phyloP scores from a whole-genome alignment of 352 stramenopile species.

The Phytophthora cryptogea region DNA sequence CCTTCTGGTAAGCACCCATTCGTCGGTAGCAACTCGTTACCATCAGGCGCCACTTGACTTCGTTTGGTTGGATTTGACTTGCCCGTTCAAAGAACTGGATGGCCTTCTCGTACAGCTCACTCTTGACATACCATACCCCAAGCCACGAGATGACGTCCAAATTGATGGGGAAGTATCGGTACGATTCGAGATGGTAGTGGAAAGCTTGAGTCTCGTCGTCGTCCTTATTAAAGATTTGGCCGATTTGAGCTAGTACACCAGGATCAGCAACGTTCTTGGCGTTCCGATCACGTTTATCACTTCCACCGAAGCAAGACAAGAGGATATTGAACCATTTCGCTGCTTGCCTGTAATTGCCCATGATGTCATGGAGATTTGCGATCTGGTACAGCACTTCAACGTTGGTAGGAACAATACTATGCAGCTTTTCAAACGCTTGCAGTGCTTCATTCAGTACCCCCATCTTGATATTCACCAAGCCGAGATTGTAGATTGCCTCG shows the following conservation, averaged over 20 bases:
- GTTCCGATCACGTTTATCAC: conserved; percentile 57
- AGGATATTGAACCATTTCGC: conserved; percentile 96
- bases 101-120: conserved; percentile 96
- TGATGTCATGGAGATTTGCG: conserved; percentile 93
- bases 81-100: conserved; percentile 97
- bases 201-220: conserved; percentile 95
- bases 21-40: conserved; percentile 95
- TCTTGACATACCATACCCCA: conserved; percentile 97
- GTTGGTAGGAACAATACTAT: conserved; percentile 94
- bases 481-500: conserved; percentile 97
- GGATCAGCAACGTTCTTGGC: conserved; percentile 77
- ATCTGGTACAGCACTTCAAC: conserved; percentile 96
- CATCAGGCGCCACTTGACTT: conserved; percentile 98
- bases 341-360: conserved; percentile 86
- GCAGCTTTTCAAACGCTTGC: conserved; percentile 96
- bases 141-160: conserved; percentile 97
- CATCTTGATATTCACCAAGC: conserved; percentile 90
- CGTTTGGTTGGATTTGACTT: conserved; percentile 93
- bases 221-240: conserved; percentile 94
- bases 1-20: conserved; percentile 92
- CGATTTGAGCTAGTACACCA: conserved; percentile 86
- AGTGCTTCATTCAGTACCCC: conserved; percentile 90
- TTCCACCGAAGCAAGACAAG: conserved; percentile 90
- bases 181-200: conserved; percentile 96
- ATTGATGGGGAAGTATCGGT: conserved; percentile 95